Percentiles rank a stretch among this genome's conserved stretches.
Evolutionary conservation across 1,284 basidiomycete genomes (phyloP).

Genomic region (Anthracocystis panici-leucophaei): DNA sequence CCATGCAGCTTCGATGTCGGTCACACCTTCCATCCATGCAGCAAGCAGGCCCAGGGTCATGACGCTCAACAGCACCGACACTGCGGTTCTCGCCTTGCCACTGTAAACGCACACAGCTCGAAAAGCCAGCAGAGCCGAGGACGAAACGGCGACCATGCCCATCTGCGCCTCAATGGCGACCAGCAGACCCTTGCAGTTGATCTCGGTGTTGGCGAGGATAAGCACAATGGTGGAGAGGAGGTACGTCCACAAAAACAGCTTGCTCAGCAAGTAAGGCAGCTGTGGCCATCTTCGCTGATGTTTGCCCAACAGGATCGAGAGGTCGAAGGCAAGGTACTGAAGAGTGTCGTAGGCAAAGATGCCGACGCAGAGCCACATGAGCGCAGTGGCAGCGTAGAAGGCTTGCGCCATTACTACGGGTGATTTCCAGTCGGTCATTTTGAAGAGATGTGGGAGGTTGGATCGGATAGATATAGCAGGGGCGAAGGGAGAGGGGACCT

Average conservation of each 20-base stretch:
- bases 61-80: constrained; percentile 32
- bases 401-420: constrained; percentile 24
- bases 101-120: constrained; percentile 49
- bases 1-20: constrained; percentile 41
- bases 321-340: constrained; percentile 33
- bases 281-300: constrained; percentile 42
- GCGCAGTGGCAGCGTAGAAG: constrained; percentile 26
- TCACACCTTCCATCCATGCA: constrained; percentile 56
- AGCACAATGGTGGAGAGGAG: constrained; percentile 25
- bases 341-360: constrained; percentile 33
- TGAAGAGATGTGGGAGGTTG: neutral
- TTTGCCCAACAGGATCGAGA: constrained; percentile 26
- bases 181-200: constrained; percentile 34
- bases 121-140: constrained; percentile 40
- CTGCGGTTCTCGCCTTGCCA: constrained; percentile 24
- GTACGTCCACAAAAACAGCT: constrained; percentile 37
- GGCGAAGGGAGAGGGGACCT: neutral
- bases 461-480: neutral
- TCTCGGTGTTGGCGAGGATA: constrained; percentile 20
- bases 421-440: constrained; percentile 37
- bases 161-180: constrained; percentile 49
- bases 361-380: constrained; percentile 45
- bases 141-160: constrained; percentile 41
- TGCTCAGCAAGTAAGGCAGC: constrained; percentile 40
- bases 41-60: constrained; percentile 45